phyloP scores from a whole-genome alignment of 257 asterid genomes.

The Ajuga chamaepitys region DNA sequence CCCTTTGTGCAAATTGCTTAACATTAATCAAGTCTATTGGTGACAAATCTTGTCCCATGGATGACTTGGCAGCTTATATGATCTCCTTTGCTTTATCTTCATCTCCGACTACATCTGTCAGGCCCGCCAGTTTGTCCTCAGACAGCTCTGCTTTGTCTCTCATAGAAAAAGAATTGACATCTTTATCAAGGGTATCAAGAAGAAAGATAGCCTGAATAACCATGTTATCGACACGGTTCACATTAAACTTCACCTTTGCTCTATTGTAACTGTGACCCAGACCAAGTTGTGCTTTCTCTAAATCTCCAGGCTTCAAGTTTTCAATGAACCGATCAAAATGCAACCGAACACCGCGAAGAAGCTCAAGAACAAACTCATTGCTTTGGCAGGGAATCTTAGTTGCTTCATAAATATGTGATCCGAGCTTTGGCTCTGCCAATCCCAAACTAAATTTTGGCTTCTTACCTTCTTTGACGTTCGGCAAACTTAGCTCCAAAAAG shows the following conservation, averaged over 20 bases:
- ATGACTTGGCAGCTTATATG: slow-evolving; percentile 92
- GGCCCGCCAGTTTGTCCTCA: slow-evolving; percentile 53
- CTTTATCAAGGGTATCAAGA: slow-evolving; percentile 95
- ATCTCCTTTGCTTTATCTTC: slow-evolving; percentile 97
- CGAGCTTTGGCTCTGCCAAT: slow-evolving; percentile 83
- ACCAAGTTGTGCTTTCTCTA: slow-evolving; percentile 97
- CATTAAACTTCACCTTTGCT: slow-evolving; percentile 95
- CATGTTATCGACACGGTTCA: slow-evolving; percentile 95
- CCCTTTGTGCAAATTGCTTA: slow-evolving; percentile 88
- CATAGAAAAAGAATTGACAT: slow-evolving; percentile 88
- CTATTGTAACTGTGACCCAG: slow-evolving; percentile 93
- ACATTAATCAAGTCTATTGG: slow-evolving; percentile 80
- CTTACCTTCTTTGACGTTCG: slow-evolving; percentile 82
- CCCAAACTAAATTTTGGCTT: slow-evolving; percentile 79
- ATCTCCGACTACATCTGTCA: slow-evolving; percentile 77
- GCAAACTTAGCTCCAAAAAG: slow-evolving; percentile 70
- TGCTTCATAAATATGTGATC: slow-evolving; percentile 69
- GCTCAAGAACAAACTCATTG: slow-evolving; percentile 80
- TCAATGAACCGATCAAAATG: slow-evolving; percentile 63
- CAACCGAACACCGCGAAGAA: slow-evolving; percentile 74
- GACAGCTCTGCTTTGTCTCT: slow-evolving; percentile 72
- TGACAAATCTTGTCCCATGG: slow-evolving; percentile 98
- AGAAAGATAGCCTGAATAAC: slow-evolving; percentile 93
- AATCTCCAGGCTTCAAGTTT: slow-evolving; percentile 81
- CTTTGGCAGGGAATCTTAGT: slow-evolving; percentile 87